Evolutionary conservation across 2,329 filamentous ascomycete species (phyloP).

Genomic region (Colletotrichum eleusines): DNA sequence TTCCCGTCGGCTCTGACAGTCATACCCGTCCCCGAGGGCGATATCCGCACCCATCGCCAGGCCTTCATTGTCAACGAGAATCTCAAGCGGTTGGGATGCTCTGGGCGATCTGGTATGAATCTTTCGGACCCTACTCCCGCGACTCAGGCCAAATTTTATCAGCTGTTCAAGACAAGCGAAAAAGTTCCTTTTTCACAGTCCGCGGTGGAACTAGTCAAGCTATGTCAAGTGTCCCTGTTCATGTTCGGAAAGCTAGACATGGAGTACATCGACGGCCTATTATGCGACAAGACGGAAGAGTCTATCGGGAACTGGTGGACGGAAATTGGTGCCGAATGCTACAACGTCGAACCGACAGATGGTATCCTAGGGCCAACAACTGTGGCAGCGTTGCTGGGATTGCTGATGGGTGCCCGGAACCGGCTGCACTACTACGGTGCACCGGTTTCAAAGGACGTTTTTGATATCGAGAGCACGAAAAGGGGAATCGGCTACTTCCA

Average conservation of each 20-base stretch:
- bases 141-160: conserved; percentile 90
- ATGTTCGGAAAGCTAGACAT: conserved; percentile 89
- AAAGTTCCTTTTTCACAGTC: conserved; percentile 81
- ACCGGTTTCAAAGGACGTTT: conserved; percentile 89
- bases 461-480: conserved; percentile 86
- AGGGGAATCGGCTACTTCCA: conserved; percentile 90
- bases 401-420: conserved; percentile 91
- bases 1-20: conserved; percentile 94
- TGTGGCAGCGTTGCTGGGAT: conserved; percentile 86
- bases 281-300: conserved; percentile 93
- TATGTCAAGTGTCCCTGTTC: conserved; percentile 90
- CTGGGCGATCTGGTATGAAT: conserved; percentile 87
- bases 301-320: conserved; percentile 97
- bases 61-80: conserved; percentile 95
- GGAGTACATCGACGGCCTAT: conserved; percentile 89
- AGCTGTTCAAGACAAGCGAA: conserved; percentile 89
- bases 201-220: conserved; percentile 88
- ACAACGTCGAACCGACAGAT: conserved; percentile 92
- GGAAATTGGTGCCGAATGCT: conserved; percentile 90
- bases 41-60: conserved; percentile 82
- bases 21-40: conserved; percentile 89
- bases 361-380: conserved; percentile 93
- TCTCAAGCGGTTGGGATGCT: conserved; percentile 91
- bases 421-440: conserved; percentile 86
- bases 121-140: conserved; percentile 82